Evolutionary conservation across 148 eudicot species (phyloP).

Genomic region (Rhododendron williamsianum): DNA sequence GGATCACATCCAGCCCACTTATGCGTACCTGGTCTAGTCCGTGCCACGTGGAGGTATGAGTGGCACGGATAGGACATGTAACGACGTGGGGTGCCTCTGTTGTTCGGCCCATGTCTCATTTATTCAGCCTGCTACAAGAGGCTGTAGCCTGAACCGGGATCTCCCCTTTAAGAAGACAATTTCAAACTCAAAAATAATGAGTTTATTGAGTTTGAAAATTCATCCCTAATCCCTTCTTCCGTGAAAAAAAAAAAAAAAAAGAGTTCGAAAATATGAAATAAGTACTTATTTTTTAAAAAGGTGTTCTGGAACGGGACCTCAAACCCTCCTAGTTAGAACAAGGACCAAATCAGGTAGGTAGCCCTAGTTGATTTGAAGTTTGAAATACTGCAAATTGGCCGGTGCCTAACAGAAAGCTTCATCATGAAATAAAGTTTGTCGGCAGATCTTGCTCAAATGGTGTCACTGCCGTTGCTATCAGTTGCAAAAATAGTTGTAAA

Average conservation of each 20-base stretch:
- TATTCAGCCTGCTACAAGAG: not conserved
- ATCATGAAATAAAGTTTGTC: not conserved
- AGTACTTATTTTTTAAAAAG: no score
- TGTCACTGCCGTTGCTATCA: conserved; percentile 2
- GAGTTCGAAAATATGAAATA: no score
- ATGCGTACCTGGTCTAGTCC: no score
- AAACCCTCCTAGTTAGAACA: no score
- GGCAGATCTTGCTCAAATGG: not conserved
- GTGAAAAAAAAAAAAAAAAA: no score
- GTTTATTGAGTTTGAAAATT: no score
- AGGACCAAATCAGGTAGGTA: not conserved
- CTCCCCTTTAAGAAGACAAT: no score
- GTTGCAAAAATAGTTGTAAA: not conserved
- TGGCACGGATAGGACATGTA: not conserved
- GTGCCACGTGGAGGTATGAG: no score
- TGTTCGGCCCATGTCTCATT: not conserved
- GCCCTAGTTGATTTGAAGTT: not conserved
- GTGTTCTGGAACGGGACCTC: no score
- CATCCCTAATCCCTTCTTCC: no score
- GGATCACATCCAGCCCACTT: no score
- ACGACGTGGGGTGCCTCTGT: not conserved
- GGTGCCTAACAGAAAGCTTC: not conserved
- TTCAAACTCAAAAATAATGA: no score
- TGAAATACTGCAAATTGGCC: not conserved
- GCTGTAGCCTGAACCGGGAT: not conserved